A percentile compares a stretch with the other conserved stretches of the same genome.
Evolutionary conservation across 495 filamentous ascomycete species (phyloP).

Genomic region (Lasiosphaeriaceae sp.): DNA sequence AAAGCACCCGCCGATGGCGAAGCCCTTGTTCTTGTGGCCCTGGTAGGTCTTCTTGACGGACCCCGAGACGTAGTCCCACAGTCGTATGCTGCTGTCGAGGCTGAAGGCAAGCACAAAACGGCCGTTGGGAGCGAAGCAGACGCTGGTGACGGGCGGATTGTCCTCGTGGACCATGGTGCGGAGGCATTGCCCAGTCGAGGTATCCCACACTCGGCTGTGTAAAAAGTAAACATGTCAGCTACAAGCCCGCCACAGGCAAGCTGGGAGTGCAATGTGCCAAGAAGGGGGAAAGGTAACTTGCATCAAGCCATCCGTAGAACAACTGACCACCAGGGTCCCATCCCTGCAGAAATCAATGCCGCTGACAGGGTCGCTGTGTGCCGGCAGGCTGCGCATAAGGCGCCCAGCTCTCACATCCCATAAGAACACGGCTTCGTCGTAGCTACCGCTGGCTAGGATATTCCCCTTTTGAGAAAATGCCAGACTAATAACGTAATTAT

Average conservation of each 20-base stretch:
- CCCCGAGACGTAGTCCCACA: slow-evolving; percentile 93
- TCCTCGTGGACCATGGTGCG: slow-evolving; percentile 94
- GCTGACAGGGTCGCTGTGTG: slow-evolving; percentile 89
- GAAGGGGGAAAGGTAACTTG: slow-evolving; percentile 27
- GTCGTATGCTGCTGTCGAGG: slow-evolving; percentile 79
- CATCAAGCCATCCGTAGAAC: slow-evolving; percentile 86
- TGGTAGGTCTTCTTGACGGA: slow-evolving; percentile 92
- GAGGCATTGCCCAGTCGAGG: slow-evolving; percentile 89
- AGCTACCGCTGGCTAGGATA: slow-evolving; percentile 89
- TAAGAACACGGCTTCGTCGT: slow-evolving; percentile 93
- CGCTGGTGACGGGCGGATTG: slow-evolving; percentile 84
- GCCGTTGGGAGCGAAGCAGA: slow-evolving; percentile 90
- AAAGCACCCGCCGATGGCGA: slow-evolving; percentile 77
- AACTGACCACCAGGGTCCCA: slow-evolving; percentile 86
- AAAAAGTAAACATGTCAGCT: neutral
- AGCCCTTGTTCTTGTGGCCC: slow-evolving; percentile 82
- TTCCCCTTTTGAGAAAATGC: slow-evolving; percentile 96
- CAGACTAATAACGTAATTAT: slow-evolving; percentile 91
- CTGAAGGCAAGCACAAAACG: slow-evolving; percentile 88
- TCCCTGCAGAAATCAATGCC: slow-evolving; percentile 92
- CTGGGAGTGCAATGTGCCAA: neutral
- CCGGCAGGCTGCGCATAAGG: slow-evolving; percentile 84
- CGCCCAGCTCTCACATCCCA: slow-evolving; percentile 88
- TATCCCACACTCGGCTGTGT: slow-evolving; percentile 82
- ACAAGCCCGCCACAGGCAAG: slow-evolving; percentile 1